A percentile compares a stretch with the other conserved stretches of the same genome.
phyloP scores from a whole-genome alignment of 73 alveolate species.

The Tetrahymena malaccensis region DNA sequence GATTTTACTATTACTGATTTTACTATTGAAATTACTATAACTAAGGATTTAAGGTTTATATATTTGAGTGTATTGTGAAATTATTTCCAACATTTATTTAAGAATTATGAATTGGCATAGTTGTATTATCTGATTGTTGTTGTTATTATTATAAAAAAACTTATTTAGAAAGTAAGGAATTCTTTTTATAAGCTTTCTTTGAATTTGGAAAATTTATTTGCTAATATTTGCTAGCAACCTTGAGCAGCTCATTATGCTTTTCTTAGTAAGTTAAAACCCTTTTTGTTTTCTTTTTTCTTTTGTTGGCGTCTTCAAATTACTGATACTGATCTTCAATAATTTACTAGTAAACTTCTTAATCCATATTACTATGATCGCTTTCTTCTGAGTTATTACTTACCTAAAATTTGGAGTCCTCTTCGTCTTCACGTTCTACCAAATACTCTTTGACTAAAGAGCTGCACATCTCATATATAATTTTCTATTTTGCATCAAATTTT shows the following conservation, averaged over 20 bases:
- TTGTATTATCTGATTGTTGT: not conserved
- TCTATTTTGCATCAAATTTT: not conserved
- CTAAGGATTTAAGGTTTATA: not conserved
- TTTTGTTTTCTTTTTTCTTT: not conserved
- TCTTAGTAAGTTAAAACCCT: not conserved
- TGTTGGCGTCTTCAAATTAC: not conserved
- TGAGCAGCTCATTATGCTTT: not conserved
- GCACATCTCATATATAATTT: not conserved
- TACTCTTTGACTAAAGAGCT: not conserved
- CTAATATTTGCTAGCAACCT: not conserved
- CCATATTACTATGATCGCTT: not conserved
- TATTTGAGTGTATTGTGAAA: not conserved
- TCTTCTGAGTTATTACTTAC: not conserved
- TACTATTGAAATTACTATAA: not conserved
- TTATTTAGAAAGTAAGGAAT: not conserved
- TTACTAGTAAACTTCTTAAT: not conserved
- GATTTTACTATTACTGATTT: not conserved
- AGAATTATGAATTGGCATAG: not conserved
- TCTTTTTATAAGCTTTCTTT: not conserved
- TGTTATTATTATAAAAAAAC: not conserved
- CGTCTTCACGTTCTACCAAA: not conserved
- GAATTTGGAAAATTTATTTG: not conserved
- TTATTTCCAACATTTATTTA: not conserved
- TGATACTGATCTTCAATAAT: not conserved
- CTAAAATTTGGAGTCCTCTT: too few relatives aligned